Evolutionary conservation across 2,329 filamentous ascomycete genomes (phyloP), one percentile per base, ranked within the genome.

Genomic region (Aspergillus fumigatus): DNA sequence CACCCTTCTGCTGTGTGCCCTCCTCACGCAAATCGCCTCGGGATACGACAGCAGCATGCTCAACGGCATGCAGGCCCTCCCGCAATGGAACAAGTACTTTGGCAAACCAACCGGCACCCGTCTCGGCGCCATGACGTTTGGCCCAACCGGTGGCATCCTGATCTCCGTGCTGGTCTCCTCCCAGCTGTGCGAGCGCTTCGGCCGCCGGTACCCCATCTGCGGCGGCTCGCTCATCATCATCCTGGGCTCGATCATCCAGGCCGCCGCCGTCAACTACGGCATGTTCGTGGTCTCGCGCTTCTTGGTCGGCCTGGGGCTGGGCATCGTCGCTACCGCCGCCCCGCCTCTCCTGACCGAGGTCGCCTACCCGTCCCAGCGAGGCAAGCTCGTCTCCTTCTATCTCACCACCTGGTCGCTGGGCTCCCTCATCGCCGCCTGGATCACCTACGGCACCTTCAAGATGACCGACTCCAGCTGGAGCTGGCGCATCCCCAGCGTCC

Each of bases 1-100:
- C 51, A 50, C 53, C 1, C 50, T 64, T 2, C 55, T 65, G 5
- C 54, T 64, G 2, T 63, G 62, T 49, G 62, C 60, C 4, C 55
- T 65, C 1, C 56, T 65, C 7, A 63, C 63, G 1, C 62, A 85
- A 70, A 70, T 65, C 7, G 63, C 69, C 45, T 65, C 67, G 35
- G 78, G 79, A 1, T 81, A 79, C 49, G 78, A 80, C 61, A 76
- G 76, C 4, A 75, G 72, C 48, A 79, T 82, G 73, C 76, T 81
- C 68, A 80, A 81, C 58, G 75, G 74, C 9, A 63, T 82, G 6
- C 79, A 82, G 57, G 69, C 74, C 0, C 66, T 79, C 1, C 64
- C 70, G 0, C 68, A 72, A n/a, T 78, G 76, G 75, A 67, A 76
- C n/a, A 67, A 70, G 10, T 77, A 56, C 27, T 66, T 65, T 29